These are phyloP conservation scores for Xylaria sp. DNA, from an alignment of 2,329 filamentous ascomycete species.

Conservation along the genomic window DNA sequence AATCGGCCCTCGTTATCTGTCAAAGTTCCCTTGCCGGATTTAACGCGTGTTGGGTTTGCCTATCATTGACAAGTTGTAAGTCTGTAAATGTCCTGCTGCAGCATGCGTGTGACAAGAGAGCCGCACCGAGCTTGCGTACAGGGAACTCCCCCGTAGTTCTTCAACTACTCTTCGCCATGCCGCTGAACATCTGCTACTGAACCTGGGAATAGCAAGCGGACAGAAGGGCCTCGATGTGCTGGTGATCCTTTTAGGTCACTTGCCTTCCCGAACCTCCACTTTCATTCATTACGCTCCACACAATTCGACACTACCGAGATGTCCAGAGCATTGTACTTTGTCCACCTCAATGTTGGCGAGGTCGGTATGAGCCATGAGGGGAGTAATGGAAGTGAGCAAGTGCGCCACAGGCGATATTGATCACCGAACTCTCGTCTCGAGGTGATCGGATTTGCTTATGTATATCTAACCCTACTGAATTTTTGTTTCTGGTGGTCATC, in stretches of 20 bases:
- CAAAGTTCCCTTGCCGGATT: constrained; percentile 14
- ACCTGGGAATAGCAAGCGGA: constrained; percentile 25
- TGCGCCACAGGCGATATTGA: constrained; percentile 41
- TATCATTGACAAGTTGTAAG: neutral
- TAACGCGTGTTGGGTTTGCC: constrained; percentile 16
- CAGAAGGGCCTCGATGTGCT: constrained; percentile 38
- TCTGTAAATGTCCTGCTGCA: constrained; percentile 30
- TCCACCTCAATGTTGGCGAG: constrained; percentile 24
- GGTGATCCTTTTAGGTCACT: constrained; percentile 37
- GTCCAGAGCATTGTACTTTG: constrained; percentile 33
- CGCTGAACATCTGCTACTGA: neutral
- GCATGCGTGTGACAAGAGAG: constrained; percentile 33
- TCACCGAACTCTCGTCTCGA: constrained; percentile 36
- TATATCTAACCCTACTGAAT: constrained; percentile 29
- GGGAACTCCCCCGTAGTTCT: constrained; percentile 15
- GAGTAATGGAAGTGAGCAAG: constrained; percentile 26
- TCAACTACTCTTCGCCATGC: constrained; percentile 32
- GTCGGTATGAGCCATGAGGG: constrained; percentile 17
- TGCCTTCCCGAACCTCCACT: constrained; percentile 49
- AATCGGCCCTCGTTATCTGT: neutral
- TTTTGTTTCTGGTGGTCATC: constrained; percentile 12
- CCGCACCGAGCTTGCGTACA: constrained; percentile 32
- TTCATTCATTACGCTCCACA: constrained; percentile 44
- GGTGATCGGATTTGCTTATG: constrained; percentile 24
- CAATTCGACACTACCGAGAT: constrained; percentile 37